Base-by-base conservation (phyloP, 495 filamentous ascomycete genomes). In the Aspergillus asperescens region DNA sequence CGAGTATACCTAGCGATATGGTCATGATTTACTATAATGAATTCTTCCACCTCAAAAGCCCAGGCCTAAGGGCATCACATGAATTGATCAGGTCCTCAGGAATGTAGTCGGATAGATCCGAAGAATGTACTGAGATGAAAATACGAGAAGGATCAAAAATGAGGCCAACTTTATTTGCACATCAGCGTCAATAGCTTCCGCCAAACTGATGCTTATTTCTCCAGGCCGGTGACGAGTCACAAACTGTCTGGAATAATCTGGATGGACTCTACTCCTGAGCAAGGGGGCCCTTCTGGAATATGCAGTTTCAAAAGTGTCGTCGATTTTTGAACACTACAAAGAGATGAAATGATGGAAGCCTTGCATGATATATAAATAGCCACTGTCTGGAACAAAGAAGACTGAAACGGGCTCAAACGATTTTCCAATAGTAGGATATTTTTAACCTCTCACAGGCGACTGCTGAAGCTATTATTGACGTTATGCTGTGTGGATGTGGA, bases 191-290 rank as follows among this genome's bases (percentile, higher is more conserved):
- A n/a, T 22, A 41, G 23, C 24, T n/a, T 5, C n/a, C 19, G 27
- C 7, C n/a, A 40, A 7, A 24, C 39, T 51, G 48, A 51, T 51
- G 48, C 48, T 51, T 51, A 29, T 51, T 51, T 42, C 48, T 25
- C 4, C 22, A 25, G 34, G 18, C 27, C 19, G 25, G 12, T 41
- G 47, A 50, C 34, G 15, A 20, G 24, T 50, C 23, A 34, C 16
- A 6, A 25, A 18, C 38, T 46, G 18, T 46, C n/a, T n/a, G n/a
- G n/a, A n/a, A n/a, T n/a, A n/a, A n/a, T n/a, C n/a, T n/a, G n/a
- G n/a, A n/a, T n/a, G n/a, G n/a, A n/a, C n/a, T n/a, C n/a, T n/a
- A n/a, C n/a, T n/a, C n/a, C n/a, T n/a, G n/a, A n/a, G n/a, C n/a
- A n/a, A n/a, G n/a, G n/a, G n/a, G n/a, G n/a, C n/a, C n/a, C n/a